Percentiles rank a stretch among this genome's conserved stretches.
These are phyloP conservation scores for Claviceps cyperi DNA, from an alignment of 2,329 filamentous ascomycete genomes.

Conservation along the genomic window DNA sequence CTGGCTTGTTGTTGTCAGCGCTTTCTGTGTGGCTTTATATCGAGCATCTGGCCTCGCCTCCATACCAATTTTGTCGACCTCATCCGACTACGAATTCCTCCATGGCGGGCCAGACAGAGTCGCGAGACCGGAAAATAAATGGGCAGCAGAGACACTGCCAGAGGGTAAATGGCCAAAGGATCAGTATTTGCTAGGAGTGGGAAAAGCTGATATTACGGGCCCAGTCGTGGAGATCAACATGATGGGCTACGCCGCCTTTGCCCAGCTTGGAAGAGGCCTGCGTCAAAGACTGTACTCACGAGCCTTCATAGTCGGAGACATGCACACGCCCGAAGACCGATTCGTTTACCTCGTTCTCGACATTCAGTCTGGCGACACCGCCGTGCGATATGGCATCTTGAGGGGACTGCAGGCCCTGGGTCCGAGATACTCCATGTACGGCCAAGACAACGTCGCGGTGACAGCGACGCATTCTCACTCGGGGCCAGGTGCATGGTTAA, in stretches of 20 bases:
- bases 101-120: constrained; percentile 1
- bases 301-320: constrained; percentile 70
- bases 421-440: constrained; percentile 53
- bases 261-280: constrained; percentile 68
- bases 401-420: constrained; percentile 55
- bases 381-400: constrained; percentile 69
- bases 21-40: constrained; percentile 7
- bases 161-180: constrained; percentile 6
- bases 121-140: constrained; percentile 5
- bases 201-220: constrained; percentile 43
- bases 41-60: constrained; percentile 8
- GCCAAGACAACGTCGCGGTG: constrained; percentile 68
- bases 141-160: constrained; percentile 7
- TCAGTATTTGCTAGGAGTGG: constrained; percentile 35
- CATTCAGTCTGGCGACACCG: constrained; percentile 72
- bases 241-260: constrained; percentile 72
- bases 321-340: constrained; percentile 48
- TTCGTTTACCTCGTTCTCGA: constrained; percentile 84
- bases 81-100: constrained; percentile 3
- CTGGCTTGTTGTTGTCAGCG: constrained; percentile 6
- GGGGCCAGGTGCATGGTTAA: constrained; percentile 80
- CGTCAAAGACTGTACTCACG: constrained; percentile 76
- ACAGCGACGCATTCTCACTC: constrained; percentile 86
- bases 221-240: constrained; percentile 81
- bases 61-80: constrained; percentile 7